These are phyloP conservation scores for Mallotus japonicus DNA, from an alignment of 441 rosid genomes.

Conservation along the genomic window DNA sequence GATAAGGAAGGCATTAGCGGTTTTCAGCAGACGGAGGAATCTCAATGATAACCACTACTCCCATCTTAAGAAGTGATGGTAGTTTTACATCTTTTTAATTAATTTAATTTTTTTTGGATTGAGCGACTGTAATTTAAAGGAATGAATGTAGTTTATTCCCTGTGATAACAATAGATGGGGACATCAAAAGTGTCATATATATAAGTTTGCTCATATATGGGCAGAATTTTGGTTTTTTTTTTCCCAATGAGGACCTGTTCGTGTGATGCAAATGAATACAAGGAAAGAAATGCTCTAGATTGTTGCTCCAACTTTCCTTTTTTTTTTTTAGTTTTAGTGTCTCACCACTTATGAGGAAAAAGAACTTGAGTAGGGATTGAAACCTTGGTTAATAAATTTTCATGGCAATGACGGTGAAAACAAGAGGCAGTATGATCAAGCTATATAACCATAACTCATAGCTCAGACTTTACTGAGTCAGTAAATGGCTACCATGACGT, in stretches of 20 bases:
- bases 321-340: too few species aligned
- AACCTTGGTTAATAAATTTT: too few species aligned
- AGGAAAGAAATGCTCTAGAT: too few species aligned
- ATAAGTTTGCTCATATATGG: not conserved
- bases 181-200: not conserved
- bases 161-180: not conserved
- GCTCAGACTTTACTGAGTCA: too few species aligned
- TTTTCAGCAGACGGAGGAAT: conserved; percentile 83
- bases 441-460: too few species aligned
- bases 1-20: conserved; percentile 72
- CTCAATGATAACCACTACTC: conserved; percentile 94
- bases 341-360: too few species aligned
- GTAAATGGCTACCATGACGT: too few species aligned
- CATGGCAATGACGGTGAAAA: too few species aligned
- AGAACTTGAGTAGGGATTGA: too few species aligned
- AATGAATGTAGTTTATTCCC: not conserved
- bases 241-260: not conserved
- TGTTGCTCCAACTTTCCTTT: too few species aligned
- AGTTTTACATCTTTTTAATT: not conserved
- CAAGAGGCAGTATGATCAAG: too few species aligned
- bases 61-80: conserved; percentile 53
- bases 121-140: not conserved
- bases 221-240: conserved; percentile 1
- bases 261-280: not conserved
- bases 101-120: not conserved